Evolutionary conservation across 2,329 filamentous ascomycete species (phyloP).

Genomic region (Aciculosporium take): DNA sequence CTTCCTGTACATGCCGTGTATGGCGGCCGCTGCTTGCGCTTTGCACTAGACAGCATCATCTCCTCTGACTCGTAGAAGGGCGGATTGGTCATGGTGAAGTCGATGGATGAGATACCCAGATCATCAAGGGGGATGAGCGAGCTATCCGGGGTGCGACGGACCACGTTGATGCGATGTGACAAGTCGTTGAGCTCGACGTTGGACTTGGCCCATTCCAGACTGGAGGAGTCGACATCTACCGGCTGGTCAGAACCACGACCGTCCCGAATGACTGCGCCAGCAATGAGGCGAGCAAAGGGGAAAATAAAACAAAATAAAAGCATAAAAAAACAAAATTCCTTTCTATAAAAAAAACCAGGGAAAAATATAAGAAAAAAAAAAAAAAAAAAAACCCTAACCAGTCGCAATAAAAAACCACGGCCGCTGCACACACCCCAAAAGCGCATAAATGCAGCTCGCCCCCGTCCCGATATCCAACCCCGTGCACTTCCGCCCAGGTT

Average conservation of each 20-base stretch:
- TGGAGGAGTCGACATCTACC: slow-evolving; percentile 62
- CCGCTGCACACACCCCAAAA: slow-evolving; percentile 59
- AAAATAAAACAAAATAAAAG: background rate
- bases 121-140: slow-evolving; percentile 50
- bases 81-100: slow-evolving; percentile 89
- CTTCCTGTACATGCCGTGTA: slow-evolving; percentile 65
- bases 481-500: slow-evolving; percentile 33
- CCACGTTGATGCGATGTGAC: slow-evolving; percentile 46
- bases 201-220: slow-evolving; percentile 45
- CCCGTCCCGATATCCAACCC: slow-evolving; percentile 85
- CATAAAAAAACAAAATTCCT: background rate
- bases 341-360: background rate
- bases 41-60: slow-evolving; percentile 53
- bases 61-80: slow-evolving; percentile 73
- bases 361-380: background rate
- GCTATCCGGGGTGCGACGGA: slow-evolving; percentile 36
- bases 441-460: slow-evolving; percentile 79
- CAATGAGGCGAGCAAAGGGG: too few relatives aligned
- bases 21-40: slow-evolving; percentile 52
- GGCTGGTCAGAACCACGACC: too few relatives aligned
- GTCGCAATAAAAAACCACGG: slow-evolving; percentile 64
- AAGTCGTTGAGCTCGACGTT: slow-evolving; percentile 59
- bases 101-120: slow-evolving; percentile 36
- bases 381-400: too few relatives aligned
- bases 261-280: too few relatives aligned